Base-by-base conservation (phyloP, 2,329 filamentous ascomycete species). In the Talaromyces rugulosus region DNA sequence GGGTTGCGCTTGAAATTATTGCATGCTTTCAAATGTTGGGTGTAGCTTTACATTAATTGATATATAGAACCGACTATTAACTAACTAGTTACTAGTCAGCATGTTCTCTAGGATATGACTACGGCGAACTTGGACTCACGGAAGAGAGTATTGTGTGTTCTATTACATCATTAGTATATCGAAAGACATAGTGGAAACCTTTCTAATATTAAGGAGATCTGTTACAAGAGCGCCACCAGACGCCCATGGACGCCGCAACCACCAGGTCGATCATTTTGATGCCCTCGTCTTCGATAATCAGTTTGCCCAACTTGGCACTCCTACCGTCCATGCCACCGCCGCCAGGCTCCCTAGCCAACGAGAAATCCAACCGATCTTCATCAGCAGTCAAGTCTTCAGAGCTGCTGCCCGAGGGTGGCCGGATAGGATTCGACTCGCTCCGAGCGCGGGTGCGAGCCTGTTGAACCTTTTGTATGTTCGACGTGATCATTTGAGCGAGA, bases 191-290 rank as follows among this genome's bases (percentile, higher is more conserved):
- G 14, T n/a, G 7, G 8, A 40, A 5, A 16, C 5, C 14, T 16
- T 8, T 40, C 36, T 6, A 40, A 16, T 33, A 40, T 16, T 31
- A 53, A 16, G 50, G 28, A 33, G 7, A 7, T 4, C 28, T 28
- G 11, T 53, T 2, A 53, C 27, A 97, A 4, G 90, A 87, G 68
- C 88, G 87, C 93, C 94, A 98, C 91, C 93, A 99, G 16, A 98
- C 80, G 1, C 90, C 92, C 77, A 99, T 85, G 72, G 96, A 97
- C 11, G 92, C 90, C 4, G 94, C 91, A 23, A 99, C 91, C 0
- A 96, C 81, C 62, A 99, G 75, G 80, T 99, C 95, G 69, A 98
- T 77, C 94, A 99, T 98, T 80, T 96, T 96, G 66, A 96, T 78
- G 0, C 95, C 95, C 70, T 96, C 93, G 61, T 94, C 87, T 68